phyloP scores from a whole-genome alignment of 2,329 filamentous ascomycete species.

The Stachybotrys elegans region DNA sequence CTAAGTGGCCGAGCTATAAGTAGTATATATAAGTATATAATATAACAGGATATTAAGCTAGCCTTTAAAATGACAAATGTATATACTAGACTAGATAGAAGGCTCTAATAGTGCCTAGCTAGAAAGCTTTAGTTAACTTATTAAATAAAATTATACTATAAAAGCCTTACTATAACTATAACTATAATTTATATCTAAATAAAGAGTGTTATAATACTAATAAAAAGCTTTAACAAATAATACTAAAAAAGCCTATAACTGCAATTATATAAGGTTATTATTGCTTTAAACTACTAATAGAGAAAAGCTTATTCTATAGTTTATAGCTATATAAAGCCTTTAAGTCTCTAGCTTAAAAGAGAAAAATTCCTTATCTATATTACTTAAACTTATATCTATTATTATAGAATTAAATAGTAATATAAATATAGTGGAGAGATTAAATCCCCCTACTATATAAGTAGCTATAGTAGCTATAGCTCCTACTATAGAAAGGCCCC shows the following conservation, averaged over 20 bases:
- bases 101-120: no score
- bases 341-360: no score
- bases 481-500: no score
- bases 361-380: background rate
- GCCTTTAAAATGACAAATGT: slow-evolving; percentile 1
- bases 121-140: no score
- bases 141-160: no score
- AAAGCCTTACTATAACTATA: no score
- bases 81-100: background rate
- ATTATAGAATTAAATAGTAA: slow-evolving; percentile 3
- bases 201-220: no score
- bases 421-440: slow-evolving; percentile 4
- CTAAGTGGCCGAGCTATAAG: no score
- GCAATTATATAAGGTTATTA: background rate
- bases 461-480: background rate
- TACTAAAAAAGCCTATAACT: no score
- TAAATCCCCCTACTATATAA: background rate
- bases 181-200: no score
- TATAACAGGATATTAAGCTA: background rate
- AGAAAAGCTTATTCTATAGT: background rate
- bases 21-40: slow-evolving; percentile 1
- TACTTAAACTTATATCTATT: background rate
- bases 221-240: no score
- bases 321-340: no score
- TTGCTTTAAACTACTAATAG: background rate